Evolutionary conservation across 257 asterid genomes (phyloP), one percentile per base, ranked within the genome.

Genomic region (Paulownia fortunei): DNA sequence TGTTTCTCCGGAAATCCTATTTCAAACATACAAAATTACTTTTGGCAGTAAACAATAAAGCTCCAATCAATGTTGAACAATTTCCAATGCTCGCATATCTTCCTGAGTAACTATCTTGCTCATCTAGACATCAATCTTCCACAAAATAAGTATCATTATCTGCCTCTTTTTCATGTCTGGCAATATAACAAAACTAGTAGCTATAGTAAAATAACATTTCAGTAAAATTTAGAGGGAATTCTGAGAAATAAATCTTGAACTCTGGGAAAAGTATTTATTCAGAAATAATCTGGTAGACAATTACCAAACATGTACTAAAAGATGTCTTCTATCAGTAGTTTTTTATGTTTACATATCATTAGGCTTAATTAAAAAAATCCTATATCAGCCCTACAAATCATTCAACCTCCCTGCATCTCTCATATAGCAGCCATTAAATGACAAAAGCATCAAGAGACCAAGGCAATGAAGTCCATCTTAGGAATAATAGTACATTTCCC

Each of bases 401-500:
- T 30, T 64, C 34, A 44, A 16, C 42, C 16, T 32, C 46, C 13
- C 79, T 34, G 27, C 55, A 24, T 32, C 30, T 24, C 66, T 68
- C 32, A 52, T 32, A 62, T 18, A 79, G 51, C 39, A 60, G 49
- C 65, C 30, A 15, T 8, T 41, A 16, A 37, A 58, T 21, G 10
- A 30, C 5, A 59, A 49, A 30, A 76, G 34, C 34, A 32, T 27
- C 37, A 73, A 69, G 56, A 66, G 27, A 26, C 56, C 47, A 62
- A 62, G 42, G 16, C 32, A 63, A 79, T 5, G 51, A 69, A 63
- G 72, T 37, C 76, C 71, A 79, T 18, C 27, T 26, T 30, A n/a
- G 58, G 21, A 76, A 59, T 71, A 69, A 9, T 10, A 21, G 6
- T 36, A 51, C 23, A 59, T 58, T 65, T 60, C 27, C 27, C 4